Evolutionary conservation across 768 basidiomycete species (phyloP).

Genomic region (Calvatia gigantea): DNA sequence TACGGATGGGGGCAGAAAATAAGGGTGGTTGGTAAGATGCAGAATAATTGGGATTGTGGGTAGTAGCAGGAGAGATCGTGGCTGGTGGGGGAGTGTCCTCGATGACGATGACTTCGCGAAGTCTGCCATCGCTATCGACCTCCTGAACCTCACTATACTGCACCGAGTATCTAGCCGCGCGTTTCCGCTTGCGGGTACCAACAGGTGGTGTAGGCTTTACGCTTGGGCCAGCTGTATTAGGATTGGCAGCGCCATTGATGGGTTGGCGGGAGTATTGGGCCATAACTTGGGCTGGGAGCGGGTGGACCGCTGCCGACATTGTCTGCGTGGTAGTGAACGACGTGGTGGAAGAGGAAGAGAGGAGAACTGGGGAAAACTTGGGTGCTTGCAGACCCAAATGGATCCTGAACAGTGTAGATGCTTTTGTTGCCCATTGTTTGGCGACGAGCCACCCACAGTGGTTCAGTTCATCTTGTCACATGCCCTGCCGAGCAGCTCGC

Average conservation of each 20-base stretch:
- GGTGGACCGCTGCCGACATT: conserved; percentile 76
- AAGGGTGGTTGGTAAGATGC: conserved; percentile 77
- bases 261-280: conserved; percentile 66
- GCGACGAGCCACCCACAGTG: conserved; percentile 9
- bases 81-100: conserved; percentile 88
- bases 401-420: conserved; percentile 33
- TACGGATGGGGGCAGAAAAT: conserved; percentile 74
- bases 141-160: conserved; percentile 89
- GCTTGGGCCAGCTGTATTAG: conserved; percentile 50
- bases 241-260: conserved; percentile 36
- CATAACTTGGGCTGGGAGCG: conserved; percentile 56
- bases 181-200: conserved; percentile 78
- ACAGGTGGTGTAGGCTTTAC: conserved; percentile 71
- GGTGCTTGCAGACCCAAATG: conserved; percentile 38
- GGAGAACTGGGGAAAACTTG: conserved; percentile 28
- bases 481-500: conserved; percentile 1
- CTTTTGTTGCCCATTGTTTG: conserved; percentile 36
- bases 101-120: conserved; percentile 88
- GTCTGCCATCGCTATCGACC: conserved; percentile 71
- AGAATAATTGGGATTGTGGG: conserved; percentile 68
- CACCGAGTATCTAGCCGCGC: conserved; percentile 76
- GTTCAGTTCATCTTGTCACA: conserved; percentile 7
- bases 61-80: conserved; percentile 73
- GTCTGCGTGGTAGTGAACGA: conserved; percentile 44
- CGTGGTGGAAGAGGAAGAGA: conserved; percentile 44